Base-by-base conservation (phyloP, 306 rosid genomes). In the Fragaria iinumae region DNA sequence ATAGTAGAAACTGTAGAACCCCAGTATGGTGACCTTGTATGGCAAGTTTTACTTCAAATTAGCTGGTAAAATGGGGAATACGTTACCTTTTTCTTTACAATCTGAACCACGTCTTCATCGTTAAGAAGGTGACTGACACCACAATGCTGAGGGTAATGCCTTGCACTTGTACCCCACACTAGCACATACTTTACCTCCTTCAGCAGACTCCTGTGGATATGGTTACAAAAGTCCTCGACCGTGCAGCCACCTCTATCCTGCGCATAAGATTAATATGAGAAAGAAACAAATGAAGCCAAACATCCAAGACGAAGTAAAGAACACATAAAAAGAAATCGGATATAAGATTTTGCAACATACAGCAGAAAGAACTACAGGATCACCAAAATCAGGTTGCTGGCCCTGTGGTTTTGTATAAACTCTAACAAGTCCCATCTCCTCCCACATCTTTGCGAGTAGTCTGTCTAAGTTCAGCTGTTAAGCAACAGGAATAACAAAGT, bases 321-420 rank as follows among this genome's bases (percentile, higher is more conserved):
- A 52, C 73, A 52, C 25, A 57, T 21, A 62, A 53, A 17, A 75
- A 77, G 69, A 18, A 32, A 74, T 60, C 14, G 65, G 14, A 39
- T 72, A 71, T 12, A 67, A 71, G 76, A 77, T 5, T 44, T 67
- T 38, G 71, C 55, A 80, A 83, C 98, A 77, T 91, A 96, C 99
- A 76, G 90, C 82, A 83, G 99, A 96, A 75, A 96, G 92, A 84
- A 96, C 99, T 13, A 90, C 98, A 49, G 99, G 99, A 67, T 96
- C 99, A 20, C 82, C 5, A 73, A 92, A 92, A 86, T 96, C 99
- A 73, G 99, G 99, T 71, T 96, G 99, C 90, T 96, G 99, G 82
- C 99, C 99, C 87, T 96, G 99, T 18, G 99, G 99, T 84, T 96
- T 96, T 57, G 99, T 89, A 82, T 96, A 96, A 82, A 96, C 90